phyloP scores from a whole-genome alignment of 2,329 filamentous ascomycete species.

The Botrytis galanthina region DNA sequence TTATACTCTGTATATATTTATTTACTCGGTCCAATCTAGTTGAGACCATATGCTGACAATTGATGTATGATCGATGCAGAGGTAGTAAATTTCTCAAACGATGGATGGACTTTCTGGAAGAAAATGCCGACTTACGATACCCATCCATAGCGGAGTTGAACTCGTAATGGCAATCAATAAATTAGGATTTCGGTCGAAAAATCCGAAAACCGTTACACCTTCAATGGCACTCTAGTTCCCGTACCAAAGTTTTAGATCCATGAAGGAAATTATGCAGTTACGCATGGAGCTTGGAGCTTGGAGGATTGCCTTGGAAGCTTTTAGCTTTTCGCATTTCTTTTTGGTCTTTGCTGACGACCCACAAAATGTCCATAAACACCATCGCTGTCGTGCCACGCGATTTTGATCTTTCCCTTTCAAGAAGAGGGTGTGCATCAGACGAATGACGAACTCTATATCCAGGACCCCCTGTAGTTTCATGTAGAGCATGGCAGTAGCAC shows the following conservation, averaged over 20 bases:
- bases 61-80: slow-evolving; percentile 47
- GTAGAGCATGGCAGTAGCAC: slow-evolving; percentile 6
- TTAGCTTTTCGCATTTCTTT: not conserved
- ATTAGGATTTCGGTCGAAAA: not conserved
- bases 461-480: slow-evolving; percentile 29
- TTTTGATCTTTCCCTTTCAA: not conserved
- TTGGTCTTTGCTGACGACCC: not conserved
- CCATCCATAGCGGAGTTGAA: slow-evolving; percentile 56
- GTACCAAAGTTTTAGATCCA: not conserved
- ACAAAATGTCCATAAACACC: slow-evolving; percentile 7
- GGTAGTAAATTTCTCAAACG: slow-evolving; percentile 80
- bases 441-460: slow-evolving; percentile 29
- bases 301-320: slow-evolving; percentile 2
- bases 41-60: slow-evolving; percentile 32
- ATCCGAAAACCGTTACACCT: not conserved
- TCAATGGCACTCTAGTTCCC: not conserved
- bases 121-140: slow-evolving; percentile 86
- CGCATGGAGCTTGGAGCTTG: slow-evolving; percentile 4
- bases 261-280: not conserved
- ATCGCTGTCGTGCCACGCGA: slow-evolving; percentile 27
- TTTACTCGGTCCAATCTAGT: slow-evolving; percentile 4
- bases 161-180: slow-evolving; percentile 18
- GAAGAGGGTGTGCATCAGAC: slow-evolving; percentile 27
- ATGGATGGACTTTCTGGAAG: slow-evolving; percentile 91
- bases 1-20: slow-evolving; percentile 5